Evolutionary conservation across 768 basidiomycete species (phyloP).

Genomic region (Calocybe cyanea): DNA sequence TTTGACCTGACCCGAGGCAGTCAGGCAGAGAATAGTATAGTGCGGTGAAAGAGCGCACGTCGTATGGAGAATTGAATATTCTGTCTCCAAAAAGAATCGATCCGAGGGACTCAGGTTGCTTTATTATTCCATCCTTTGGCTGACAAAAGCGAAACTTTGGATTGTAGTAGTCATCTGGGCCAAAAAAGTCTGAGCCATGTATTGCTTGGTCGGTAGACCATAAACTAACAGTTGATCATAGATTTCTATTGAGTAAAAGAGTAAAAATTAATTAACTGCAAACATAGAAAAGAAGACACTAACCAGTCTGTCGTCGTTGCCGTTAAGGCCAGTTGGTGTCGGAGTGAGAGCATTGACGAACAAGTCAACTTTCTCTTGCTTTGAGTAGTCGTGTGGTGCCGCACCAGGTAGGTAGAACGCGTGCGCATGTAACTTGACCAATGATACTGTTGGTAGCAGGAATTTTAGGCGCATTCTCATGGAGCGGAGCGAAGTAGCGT

Average conservation of each 20-base stretch:
- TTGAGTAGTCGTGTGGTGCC: slow-evolving; percentile 78
- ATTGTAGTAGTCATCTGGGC: slow-evolving; percentile 89
- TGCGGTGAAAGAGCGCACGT: slow-evolving; percentile 44
- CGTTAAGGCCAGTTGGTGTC: slow-evolving; percentile 53
- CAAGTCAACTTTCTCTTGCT: slow-evolving; percentile 72
- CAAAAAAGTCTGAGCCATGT: slow-evolving; percentile 10
- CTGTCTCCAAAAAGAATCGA: slow-evolving; percentile 97
- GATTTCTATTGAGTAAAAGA: slow-evolving; percentile 64
- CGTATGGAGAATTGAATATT: slow-evolving; percentile 87
- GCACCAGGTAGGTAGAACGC: slow-evolving; percentile 94
- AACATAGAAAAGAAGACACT: slow-evolving; percentile 20
- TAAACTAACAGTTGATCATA: slow-evolving; percentile 73
- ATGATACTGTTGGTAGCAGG: slow-evolving; percentile 16
- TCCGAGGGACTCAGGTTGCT: slow-evolving; percentile 82
- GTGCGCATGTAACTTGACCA: slow-evolving; percentile 23
- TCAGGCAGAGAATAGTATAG: background rate
- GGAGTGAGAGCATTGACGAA: slow-evolving; percentile 90
- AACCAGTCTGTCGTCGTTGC: slow-evolving; percentile 72
- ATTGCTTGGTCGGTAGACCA: background rate
- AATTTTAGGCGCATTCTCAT: slow-evolving; percentile 25
- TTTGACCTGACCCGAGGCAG: slow-evolving; percentile 49
- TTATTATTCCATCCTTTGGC: slow-evolving; percentile 67
- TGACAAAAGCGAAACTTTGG: slow-evolving; percentile 81
- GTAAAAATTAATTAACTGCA: background rate
- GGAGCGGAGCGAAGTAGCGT: slow-evolving; percentile 1